These are phyloP conservation scores for Microdochium bolleyi DNA, from an alignment of 2,329 filamentous ascomycete species.

Conservation along the genomic window DNA sequence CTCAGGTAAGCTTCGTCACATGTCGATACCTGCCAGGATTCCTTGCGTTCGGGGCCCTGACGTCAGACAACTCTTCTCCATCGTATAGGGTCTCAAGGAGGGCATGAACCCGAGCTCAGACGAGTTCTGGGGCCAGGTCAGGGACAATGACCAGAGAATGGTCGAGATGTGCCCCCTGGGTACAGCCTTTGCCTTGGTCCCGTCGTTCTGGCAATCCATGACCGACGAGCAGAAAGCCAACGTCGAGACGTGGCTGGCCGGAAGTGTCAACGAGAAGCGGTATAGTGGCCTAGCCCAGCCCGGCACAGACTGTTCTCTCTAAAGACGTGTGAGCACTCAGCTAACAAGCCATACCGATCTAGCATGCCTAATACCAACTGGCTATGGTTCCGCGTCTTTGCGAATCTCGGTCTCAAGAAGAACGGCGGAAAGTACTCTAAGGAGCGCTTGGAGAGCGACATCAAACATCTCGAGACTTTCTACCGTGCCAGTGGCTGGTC, in stretches of 20 bases:
- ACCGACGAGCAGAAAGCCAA: conserved; percentile 54
- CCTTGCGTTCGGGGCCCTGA: no score
- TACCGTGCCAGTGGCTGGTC: conserved; percentile 79
- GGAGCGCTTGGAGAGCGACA: conserved; percentile 63
- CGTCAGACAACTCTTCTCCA: not conserved
- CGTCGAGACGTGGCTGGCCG: conserved; percentile 64
- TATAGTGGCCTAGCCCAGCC: conserved; percentile 21
- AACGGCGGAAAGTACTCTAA: conserved; percentile 66
- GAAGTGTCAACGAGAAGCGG: conserved; percentile 71
- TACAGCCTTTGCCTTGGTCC: conserved; percentile 65
- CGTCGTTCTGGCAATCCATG: conserved; percentile 58
- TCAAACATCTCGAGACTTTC: conserved; percentile 72
- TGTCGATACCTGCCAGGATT: not conserved
- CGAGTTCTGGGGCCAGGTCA: conserved; percentile 72
- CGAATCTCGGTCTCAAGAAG: conserved; percentile 69
- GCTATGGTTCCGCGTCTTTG: conserved; percentile 82
- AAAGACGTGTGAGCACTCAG: not conserved
- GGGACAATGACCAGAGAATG: conserved; percentile 75
- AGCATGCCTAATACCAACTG: conserved; percentile 65
- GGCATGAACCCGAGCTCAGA: conserved; percentile 62
- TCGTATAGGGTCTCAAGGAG: conserved; percentile 57
- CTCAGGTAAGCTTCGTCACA: not conserved
- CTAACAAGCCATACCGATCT: conserved; percentile 22
- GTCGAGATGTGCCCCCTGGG: conserved; percentile 76
- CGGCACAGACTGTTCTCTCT: not conserved